Percentiles rank a stretch among this genome's conserved stretches.
Evolutionary conservation across 495 filamentous ascomycete genomes (phyloP).

Genomic region (Talaromyces thailandensis): DNA sequence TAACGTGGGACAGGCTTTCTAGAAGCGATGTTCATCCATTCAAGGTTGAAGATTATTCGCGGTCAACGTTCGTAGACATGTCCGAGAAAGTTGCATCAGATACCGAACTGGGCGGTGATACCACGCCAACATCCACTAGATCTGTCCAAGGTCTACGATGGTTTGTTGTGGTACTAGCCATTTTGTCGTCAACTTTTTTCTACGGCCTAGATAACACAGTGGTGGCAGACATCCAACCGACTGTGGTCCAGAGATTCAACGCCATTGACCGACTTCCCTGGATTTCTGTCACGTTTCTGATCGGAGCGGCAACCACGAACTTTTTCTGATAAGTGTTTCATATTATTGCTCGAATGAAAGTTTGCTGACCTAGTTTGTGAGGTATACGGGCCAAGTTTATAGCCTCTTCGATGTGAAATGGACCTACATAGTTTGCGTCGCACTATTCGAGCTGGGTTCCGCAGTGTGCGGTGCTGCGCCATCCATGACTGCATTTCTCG

Average conservation of each 20-base stretch:
- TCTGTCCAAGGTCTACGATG: slow-evolving; percentile 13
- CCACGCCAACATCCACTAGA: neutral
- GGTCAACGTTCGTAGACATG: too few relatives aligned
- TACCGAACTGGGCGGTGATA: neutral
- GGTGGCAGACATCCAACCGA: slow-evolving; percentile 49
- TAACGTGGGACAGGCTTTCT: too few relatives aligned
- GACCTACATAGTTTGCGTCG: slow-evolving; percentile 14
- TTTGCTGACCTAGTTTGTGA: neutral
- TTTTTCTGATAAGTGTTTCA: slow-evolving; percentile 25
- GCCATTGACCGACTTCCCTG: slow-evolving; percentile 45
- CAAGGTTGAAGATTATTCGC: too few relatives aligned
- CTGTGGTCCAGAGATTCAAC: slow-evolving; percentile 39
- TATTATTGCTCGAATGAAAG: too few relatives aligned
- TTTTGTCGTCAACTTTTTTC: slow-evolving; percentile 41
- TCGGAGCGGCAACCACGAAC: slow-evolving; percentile 37
- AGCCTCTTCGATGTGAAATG: slow-evolving; percentile 27
- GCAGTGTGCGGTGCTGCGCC: slow-evolving; percentile 23
- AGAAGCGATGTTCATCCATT: too few relatives aligned
- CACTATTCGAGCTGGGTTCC: slow-evolving; percentile 23
- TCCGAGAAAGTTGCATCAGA: too few relatives aligned
- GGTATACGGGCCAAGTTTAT: slow-evolving; percentile 30
- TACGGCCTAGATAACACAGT: slow-evolving; percentile 55
- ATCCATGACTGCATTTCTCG: slow-evolving; percentile 19
- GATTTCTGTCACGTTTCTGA: slow-evolving; percentile 44
- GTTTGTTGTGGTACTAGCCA: slow-evolving; percentile 36